Evolutionary conservation across 2,329 filamentous ascomycete genomes (phyloP).

Genomic region (Xenosphaeropsis pyriputrescens): DNA sequence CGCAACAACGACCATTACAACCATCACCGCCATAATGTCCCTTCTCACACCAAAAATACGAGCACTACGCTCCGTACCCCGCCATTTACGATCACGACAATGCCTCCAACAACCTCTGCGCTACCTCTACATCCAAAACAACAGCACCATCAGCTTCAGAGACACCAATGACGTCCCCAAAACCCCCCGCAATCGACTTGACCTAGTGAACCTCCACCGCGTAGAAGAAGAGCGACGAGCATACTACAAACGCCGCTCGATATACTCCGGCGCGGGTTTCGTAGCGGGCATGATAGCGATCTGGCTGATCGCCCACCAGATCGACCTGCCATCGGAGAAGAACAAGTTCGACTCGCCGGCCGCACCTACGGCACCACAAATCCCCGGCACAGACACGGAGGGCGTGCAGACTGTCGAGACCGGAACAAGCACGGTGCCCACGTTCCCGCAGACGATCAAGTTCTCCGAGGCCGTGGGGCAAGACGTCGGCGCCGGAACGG

Average conservation of each 20-base stretch:
- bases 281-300: slow-evolving; percentile 16
- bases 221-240: slow-evolving; percentile 10
- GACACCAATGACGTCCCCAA: not conserved
- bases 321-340: slow-evolving; percentile 9
- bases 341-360: slow-evolving; percentile 9
- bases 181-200: slow-evolving; percentile 4
- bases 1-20: not conserved
- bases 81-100: not conserved
- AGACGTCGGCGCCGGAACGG: slow-evolving; percentile 1
- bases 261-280: slow-evolving; percentile 13
- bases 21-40: slow-evolving; percentile 7
- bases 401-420: slow-evolving; percentile 19
- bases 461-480: slow-evolving; percentile 10
- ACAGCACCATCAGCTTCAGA: too few relatives aligned
- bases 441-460: slow-evolving; percentile 14
- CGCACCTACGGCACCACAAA: slow-evolving; percentile 12
- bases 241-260: slow-evolving; percentile 15
- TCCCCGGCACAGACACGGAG: slow-evolving; percentile 20
- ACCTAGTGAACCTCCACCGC: slow-evolving; percentile 14
- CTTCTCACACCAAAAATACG: slow-evolving; percentile 6
- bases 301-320: slow-evolving; percentile 14
- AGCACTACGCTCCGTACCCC: slow-evolving; percentile 1
- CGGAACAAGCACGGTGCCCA: slow-evolving; percentile 16
- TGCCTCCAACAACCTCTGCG: slow-evolving; percentile 1
- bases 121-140: not conserved